These are phyloP conservation scores for Nepenthes mirabilis DNA, from an alignment of 148 eudicot genomes.

Conservation along the genomic window DNA sequence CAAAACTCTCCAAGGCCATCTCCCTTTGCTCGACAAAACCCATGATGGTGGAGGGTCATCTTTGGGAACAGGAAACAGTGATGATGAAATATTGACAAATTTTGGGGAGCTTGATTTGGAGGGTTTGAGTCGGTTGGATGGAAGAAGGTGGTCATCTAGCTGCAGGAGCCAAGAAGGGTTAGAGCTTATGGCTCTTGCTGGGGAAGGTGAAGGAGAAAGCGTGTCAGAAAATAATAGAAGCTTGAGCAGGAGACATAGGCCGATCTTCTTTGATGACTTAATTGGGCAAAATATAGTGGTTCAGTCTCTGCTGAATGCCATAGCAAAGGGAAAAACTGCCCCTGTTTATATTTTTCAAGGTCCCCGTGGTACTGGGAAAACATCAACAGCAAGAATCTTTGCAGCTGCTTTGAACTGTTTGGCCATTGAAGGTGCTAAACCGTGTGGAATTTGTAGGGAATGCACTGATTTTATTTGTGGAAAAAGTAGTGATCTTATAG, in stretches of 20 bases:
- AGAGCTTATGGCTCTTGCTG: conserved; percentile 38
- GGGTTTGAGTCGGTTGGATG: conserved; percentile 82
- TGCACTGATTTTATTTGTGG: conserved; percentile 72
- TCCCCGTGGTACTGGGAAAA: conserved; percentile 99
- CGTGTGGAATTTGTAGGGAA: conserved; percentile 86
- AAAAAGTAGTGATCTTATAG: conserved; percentile 43
- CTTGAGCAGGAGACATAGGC: conserved; percentile 83
- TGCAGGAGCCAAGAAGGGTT: conserved; percentile 71
- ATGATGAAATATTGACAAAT: conserved; percentile 69
- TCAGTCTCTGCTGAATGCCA: conserved; percentile 67
- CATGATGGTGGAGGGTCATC: conserved; percentile 52
- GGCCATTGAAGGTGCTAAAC: conserved; percentile 68
- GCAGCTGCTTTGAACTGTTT: conserved; percentile 90
- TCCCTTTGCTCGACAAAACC: conserved; percentile 61
- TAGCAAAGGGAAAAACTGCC: conserved; percentile 64
- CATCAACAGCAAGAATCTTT: conserved; percentile 75
- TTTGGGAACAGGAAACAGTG: conserved; percentile 46
- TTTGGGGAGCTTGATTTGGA: conserved; percentile 86
- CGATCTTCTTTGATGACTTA: conserved; percentile 78
- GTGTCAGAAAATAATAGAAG: conserved; percentile 58
- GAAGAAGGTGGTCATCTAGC: conserved; percentile 88
- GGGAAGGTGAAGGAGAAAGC: conserved; percentile 48
- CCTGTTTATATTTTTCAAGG: conserved; percentile 92
- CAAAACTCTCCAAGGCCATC: conserved; percentile 40
- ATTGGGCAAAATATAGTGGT: conserved; percentile 83